Conservation (phyloP, 768 basidiomycete species). For the Mycena rebaudengoi region DNA sequence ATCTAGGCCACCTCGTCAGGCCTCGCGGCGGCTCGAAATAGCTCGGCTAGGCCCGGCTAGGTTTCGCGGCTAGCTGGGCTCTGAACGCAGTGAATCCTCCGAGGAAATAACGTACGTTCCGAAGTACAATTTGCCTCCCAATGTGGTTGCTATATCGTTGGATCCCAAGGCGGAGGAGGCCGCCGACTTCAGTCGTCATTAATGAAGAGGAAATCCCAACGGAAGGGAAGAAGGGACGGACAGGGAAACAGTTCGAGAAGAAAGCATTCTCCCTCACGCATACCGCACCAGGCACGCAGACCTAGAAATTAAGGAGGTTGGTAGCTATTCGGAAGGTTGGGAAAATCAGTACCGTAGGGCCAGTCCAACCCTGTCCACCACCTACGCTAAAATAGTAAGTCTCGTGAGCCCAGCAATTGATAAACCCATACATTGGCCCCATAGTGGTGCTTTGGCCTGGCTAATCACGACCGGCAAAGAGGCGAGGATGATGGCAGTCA, state of each 20-base stretch:
- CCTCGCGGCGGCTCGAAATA: too few relatives aligned
- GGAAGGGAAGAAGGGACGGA: neutral
- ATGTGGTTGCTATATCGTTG: constrained; percentile 44
- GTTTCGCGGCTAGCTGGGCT: too few relatives aligned
- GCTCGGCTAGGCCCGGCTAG: too few relatives aligned
- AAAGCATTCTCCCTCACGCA: constrained; percentile 1
- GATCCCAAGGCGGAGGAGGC: constrained; percentile 34
- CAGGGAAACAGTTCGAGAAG: constrained; percentile 12
- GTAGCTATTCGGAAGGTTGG: too few relatives aligned
- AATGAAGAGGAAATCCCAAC: neutral
- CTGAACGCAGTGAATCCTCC: too few relatives aligned
- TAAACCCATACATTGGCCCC: constrained; percentile 12
- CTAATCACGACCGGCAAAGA: neutral
- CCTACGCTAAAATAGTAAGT: constrained; percentile 10
- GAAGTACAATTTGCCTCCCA: constrained; percentile 53
- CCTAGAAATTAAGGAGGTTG: neutral
- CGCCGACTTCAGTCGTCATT: neutral
- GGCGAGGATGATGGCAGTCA: neutral
- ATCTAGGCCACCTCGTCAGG: too few relatives aligned
- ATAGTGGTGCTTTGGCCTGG: constrained; percentile 1
- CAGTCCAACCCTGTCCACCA: constrained; percentile 2
- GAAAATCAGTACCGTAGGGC: constrained; percentile 4
- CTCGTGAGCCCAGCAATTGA: neutral
- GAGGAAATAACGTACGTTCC: constrained; percentile 37
- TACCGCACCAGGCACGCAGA: neutral